Evolutionary conservation across 257 asterid genomes (phyloP), one percentile per base, ranked within the genome.

Genomic region (Plantago major): DNA sequence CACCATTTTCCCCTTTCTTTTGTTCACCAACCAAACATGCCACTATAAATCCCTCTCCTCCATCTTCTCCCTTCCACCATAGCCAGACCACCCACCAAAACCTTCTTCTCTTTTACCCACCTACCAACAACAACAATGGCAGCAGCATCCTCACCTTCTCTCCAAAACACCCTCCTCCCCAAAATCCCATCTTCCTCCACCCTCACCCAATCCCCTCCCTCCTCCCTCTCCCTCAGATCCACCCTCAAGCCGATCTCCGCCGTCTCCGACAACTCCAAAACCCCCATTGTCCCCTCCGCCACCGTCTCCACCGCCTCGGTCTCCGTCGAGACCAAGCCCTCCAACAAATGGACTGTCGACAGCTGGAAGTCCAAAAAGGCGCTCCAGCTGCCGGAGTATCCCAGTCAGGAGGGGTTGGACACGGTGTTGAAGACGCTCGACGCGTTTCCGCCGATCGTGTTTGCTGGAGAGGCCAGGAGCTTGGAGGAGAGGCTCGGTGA

Each of bases 401-500:
- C 85, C 3, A 68, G 70, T 26, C 70, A 67, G n/a, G 82, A 53
- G 63, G 79, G 71, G 54, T 74, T 82, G 1, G 74, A 84, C 7
- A 70, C 87, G 52, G 92, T 86, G 5, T 80, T 84, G 16, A 71
- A 44, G 40, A 86, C 89, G 7, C 63, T 86, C 13, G 85, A 79
- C n/a, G 77, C 62, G 19, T 82, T 79, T 53, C 89, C 89, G 16
- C 89, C 89, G 44, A 81, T 88, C 18, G 96, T 88, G 18, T 88
- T 88, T 73, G 91, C 96, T n/a, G 96, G 94, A 1, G 96, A 88
- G 67, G 94, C 91, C 1, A 65, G 96, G 61, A 76, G 67, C 66
- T 83, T 88, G 44, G 96, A 88, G 74, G 96, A 88, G 30, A 64
- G 77, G 3, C 79, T 88, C 9, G 96, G 56, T 1, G 89, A 88